Evolutionary conservation across 495 filamentous ascomycete species (phyloP), one percentile per base, ranked within the genome.

Genomic region (Hyaloscypha variabilis): DNA sequence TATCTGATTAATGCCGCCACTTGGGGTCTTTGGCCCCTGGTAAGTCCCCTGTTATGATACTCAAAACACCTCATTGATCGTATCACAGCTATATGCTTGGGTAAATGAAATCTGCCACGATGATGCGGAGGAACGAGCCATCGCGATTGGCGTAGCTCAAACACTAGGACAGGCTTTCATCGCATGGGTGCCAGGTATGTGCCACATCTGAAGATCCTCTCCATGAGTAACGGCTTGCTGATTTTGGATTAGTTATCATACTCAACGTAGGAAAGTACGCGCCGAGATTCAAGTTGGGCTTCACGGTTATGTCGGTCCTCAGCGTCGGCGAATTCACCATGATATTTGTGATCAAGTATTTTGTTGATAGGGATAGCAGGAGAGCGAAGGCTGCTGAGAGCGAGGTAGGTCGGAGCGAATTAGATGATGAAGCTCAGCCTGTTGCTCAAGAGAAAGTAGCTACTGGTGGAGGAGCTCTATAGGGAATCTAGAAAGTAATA

Each of bases 91-190:
- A 61, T 75, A 63, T n/a, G 51, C 49, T 19, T 86, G 83, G 83
- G 79, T 81, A 1, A 80, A 85, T 68, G 83, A 75, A 67, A 80
- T 78, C 70, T 85, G 76, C 67, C 72, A 74, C 13, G 78, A 78
- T 36, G 81, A 82, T 61, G 79, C 80, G 25, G 79, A 83, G 63
- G 82, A 87, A 69, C 73, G 85, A 23, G 79, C 83, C 2, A 62
- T 86, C 17, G 81, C 83, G 6, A 76, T 83, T 29, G 75, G 79
- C 26, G 69, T 75, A 21, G 78, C 83, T 69, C 85, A 83, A 60
- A 76, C 77, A 13, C 64, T 83, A 63, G 77, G 77, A 14, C 81
- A 85, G 69, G 80, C 81, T 2, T 79, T 80, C 26, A 26, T 24
- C 3, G 60, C 59, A 25, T 61, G 59, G 59, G 19, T 61, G 21